These are phyloP conservation scores for Salix viminalis DNA, from an alignment of 345 rosid species.

Conservation along the genomic window DNA sequence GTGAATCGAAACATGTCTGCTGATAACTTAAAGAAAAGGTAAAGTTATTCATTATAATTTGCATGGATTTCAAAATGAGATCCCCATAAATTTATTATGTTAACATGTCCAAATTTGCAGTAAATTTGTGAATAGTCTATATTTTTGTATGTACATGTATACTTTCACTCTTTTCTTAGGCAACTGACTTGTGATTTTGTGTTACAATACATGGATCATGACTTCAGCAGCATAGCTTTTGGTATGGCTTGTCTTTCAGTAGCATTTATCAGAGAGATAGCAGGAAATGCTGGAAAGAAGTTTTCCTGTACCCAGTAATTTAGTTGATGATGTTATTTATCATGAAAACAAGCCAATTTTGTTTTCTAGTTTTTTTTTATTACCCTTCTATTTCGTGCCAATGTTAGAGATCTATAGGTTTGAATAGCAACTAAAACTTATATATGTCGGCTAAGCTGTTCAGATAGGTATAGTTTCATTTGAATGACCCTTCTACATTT, in stretches of 20 bases:
- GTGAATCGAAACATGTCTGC: slow-evolving; percentile 63
- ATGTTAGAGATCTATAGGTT: neutral
- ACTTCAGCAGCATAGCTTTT: neutral
- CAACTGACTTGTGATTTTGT: slow-evolving; percentile 1
- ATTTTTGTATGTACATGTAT: neutral
- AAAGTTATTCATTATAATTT: slow-evolving; percentile 15
- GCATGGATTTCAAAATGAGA: neutral
- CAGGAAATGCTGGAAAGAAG: neutral
- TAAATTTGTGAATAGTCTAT: neutral
- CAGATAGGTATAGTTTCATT: neutral
- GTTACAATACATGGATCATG: neutral
- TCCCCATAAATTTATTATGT: neutral
- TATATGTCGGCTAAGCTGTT: neutral
- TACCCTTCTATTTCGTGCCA: neutral
- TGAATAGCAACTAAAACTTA: neutral
- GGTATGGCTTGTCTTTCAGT: neutral
- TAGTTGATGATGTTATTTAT: neutral
- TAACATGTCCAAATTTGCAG: neutral
- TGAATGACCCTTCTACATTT: neutral
- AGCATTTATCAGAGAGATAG: neutral
- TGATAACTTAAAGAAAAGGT: slow-evolving; percentile 87
- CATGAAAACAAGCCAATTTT: neutral
- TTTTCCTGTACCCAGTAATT: neutral
- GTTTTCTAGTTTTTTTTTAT: neutral
- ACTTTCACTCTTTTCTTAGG: neutral